Percentiles rank a stretch among this genome's conserved stretches.
Conservation (phyloP, 2,329 filamentous ascomycete species). For the Pleurostoma richardsiae region DNA sequence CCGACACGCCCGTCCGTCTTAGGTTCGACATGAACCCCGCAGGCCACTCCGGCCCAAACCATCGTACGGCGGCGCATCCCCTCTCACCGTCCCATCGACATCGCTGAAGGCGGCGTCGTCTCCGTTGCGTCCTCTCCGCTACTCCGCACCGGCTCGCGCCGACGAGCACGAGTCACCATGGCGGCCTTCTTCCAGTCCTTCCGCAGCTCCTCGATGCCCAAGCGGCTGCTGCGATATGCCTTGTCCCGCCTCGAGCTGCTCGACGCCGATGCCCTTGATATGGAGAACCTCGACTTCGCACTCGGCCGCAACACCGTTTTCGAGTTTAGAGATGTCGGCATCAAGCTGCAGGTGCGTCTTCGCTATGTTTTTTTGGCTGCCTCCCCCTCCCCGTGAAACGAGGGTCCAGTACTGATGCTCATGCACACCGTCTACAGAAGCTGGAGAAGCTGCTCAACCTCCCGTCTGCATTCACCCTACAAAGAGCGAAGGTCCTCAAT, state of each 20-base stretch:
- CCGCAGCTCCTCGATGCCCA: slow-evolving; percentile 71
- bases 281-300: slow-evolving; percentile 79
- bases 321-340: slow-evolving; percentile 80
- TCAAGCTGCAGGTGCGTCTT: slow-evolving; percentile 65
- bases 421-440: slow-evolving; percentile 52
- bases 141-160: background rate
- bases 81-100: background rate
- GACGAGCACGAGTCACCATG: slow-evolving; percentile 43
- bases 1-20: too few species aligned
- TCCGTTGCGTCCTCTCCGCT: background rate
- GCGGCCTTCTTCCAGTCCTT: slow-evolving; percentile 66
- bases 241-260: slow-evolving; percentile 79
- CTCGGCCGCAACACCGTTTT: slow-evolving; percentile 78
- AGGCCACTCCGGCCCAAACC: background rate
- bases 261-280: slow-evolving; percentile 79
- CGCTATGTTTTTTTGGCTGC: background rate
- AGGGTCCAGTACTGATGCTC: background rate
- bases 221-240: slow-evolving; percentile 81
- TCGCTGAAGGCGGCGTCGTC: background rate
- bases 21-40: background rate
- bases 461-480: slow-evolving; percentile 65
- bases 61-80: background rate
- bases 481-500: slow-evolving; percentile 68
- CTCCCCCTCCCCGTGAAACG: too few species aligned
- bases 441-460: slow-evolving; percentile 70